A percentile compares a stretch with the other conserved stretches of the same genome.
These are phyloP conservation scores for Fraxinus floribunda DNA, from an alignment of 305 asterid genomes.

Conservation along the genomic window DNA sequence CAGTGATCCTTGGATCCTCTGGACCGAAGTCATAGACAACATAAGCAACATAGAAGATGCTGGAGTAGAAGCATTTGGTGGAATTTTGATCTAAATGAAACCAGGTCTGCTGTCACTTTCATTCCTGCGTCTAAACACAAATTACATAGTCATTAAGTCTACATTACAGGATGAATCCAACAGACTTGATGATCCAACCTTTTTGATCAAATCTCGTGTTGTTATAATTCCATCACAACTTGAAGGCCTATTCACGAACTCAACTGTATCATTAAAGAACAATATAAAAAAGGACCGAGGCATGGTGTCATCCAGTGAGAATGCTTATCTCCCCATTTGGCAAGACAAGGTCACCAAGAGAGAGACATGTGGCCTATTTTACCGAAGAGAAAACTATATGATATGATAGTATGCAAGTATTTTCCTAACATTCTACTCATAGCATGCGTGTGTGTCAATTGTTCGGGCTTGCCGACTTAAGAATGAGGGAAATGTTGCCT, in stretches of 20 bases:
- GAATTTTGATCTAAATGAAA: constrained; percentile 44
- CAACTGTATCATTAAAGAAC: constrained; percentile 50
- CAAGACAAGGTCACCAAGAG: too few species aligned
- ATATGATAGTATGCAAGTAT: too few species aligned
- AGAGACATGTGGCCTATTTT: too few species aligned
- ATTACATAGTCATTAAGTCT: constrained; percentile 46
- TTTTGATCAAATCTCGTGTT: constrained; percentile 34
- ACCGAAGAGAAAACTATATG: too few species aligned
- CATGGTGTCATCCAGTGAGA: constrained; percentile 1
- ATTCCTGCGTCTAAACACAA: constrained; percentile 55
- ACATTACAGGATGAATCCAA: constrained; percentile 51
- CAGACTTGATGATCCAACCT: constrained; percentile 21
- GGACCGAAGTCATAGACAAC: constrained; percentile 46
- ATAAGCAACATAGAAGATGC: constrained; percentile 49
- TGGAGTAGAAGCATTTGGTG: constrained; percentile 48
- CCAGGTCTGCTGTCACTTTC: constrained; percentile 44
- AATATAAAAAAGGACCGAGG: constrained; percentile 22
- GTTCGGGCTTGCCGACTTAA: too few species aligned
- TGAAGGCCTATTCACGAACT: constrained; percentile 30
- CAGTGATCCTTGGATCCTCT: constrained; percentile 42
- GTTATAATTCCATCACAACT: constrained; percentile 50
- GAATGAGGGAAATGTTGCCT: too few species aligned
- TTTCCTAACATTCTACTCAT: too few species aligned
- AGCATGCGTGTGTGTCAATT: too few species aligned
- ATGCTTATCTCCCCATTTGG: too few species aligned